These are phyloP conservation scores for Neocatenulostroma microsporum DNA, from an alignment of 2,329 filamentous ascomycete species.

Conservation along the genomic window DNA sequence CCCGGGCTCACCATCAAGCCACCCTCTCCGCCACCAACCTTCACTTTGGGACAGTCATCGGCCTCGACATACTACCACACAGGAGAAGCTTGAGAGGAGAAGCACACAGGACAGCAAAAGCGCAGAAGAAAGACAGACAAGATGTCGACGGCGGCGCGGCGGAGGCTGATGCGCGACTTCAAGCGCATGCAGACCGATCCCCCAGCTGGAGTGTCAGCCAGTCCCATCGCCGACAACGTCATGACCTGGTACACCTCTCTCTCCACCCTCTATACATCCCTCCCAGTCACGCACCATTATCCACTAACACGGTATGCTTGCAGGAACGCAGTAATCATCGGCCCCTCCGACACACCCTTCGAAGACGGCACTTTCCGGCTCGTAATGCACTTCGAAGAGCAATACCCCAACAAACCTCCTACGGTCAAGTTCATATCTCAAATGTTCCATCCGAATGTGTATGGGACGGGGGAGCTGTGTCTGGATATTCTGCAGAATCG, in stretches of 20 bases:
- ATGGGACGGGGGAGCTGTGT: constrained; percentile 91
- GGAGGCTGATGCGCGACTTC: constrained; percentile 98
- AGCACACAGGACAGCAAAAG: too few species aligned
- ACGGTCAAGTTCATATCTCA: constrained; percentile 97
- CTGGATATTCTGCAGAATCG: constrained; percentile 95
- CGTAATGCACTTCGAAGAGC: constrained; percentile 98
- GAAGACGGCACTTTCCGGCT: constrained; percentile 96
- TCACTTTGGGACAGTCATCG: too few species aligned
- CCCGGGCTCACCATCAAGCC: too few species aligned
- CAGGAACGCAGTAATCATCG: constrained; percentile 99
- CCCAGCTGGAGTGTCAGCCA: constrained; percentile 91
- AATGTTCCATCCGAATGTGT: constrained; percentile 99
- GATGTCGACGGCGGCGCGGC: constrained; percentile 91
- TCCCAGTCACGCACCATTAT: too few species aligned
- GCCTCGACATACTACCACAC: too few species aligned
- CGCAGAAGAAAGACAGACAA: too few species aligned
- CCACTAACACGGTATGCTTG: neutral
- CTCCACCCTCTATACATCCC: too few species aligned
- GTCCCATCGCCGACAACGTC: constrained; percentile 90
- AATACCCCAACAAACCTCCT: constrained; percentile 96
- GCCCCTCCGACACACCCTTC: constrained; percentile 91
- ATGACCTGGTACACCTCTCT: constrained; percentile 79
- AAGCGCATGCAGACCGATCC: constrained; percentile 99
- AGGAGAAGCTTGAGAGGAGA: too few species aligned
- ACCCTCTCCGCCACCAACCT: too few species aligned